A percentile compares a stretch with the other conserved stretches of the same genome.
These are phyloP conservation scores for Cryomyces antarcticus DNA, from an alignment of 495 filamentous ascomycete genomes.

Conservation along the genomic window DNA sequence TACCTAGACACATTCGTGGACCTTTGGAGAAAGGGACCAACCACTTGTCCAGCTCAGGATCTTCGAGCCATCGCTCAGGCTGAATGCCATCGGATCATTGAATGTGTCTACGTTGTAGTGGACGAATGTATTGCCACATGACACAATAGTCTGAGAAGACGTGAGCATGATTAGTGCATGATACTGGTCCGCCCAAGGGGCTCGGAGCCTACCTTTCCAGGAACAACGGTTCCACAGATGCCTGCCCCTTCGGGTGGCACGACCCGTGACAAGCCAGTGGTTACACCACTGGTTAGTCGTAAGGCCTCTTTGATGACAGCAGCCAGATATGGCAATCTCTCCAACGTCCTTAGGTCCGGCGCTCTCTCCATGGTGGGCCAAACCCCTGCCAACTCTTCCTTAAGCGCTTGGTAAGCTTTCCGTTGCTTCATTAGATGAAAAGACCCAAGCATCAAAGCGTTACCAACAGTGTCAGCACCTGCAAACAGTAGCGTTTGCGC, in stretches of 20 bases:
- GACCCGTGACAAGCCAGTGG: slow-evolving; percentile 1
- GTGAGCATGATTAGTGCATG: too few relatives aligned
- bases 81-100: background rate
- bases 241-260: slow-evolving; percentile 1
- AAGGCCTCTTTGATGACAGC: slow-evolving; percentile 16
- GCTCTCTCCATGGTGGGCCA: slow-evolving; percentile 13
- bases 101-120: slow-evolving; percentile 3
- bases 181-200: background rate
- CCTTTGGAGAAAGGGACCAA: slow-evolving; percentile 11
- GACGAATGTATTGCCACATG: slow-evolving; percentile 4
- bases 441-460: slow-evolving; percentile 15
- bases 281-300: slow-evolving; percentile 1
- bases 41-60: slow-evolving; percentile 6
- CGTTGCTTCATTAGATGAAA: slow-evolving; percentile 18
- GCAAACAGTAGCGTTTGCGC: slow-evolving; percentile 20
- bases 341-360: slow-evolving; percentile 16
- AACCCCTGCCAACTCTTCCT: slow-evolving; percentile 12
- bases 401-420: slow-evolving; percentile 8
- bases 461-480: slow-evolving; percentile 21
- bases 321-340: slow-evolving; percentile 18
- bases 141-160: slow-evolving; percentile 1
- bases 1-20: slow-evolving; percentile 10
- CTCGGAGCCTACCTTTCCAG: slow-evolving; percentile 2
- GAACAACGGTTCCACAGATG: slow-evolving; percentile 1
- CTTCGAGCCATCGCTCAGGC: slow-evolving; percentile 3